Percentiles rank a stretch among this genome's conserved stretches.
phyloP scores from a whole-genome alignment of 495 filamentous ascomycete genomes.

The Penicillium psychrofluorescens region DNA sequence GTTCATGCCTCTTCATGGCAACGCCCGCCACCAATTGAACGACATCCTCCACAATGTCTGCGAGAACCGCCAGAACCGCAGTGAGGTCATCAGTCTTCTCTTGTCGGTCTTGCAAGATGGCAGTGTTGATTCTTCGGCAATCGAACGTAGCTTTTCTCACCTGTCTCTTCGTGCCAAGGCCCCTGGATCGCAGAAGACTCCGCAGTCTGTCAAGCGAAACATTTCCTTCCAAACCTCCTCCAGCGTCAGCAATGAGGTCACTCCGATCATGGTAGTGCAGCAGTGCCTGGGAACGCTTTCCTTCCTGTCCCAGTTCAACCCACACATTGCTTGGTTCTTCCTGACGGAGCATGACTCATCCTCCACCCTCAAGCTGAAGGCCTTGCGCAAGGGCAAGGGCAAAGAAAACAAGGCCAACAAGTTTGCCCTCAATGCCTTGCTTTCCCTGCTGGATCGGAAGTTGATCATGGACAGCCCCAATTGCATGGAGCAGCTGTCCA shows the following conservation, averaged over 20 bases:
- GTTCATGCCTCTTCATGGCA: constrained; percentile 89
- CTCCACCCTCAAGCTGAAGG: constrained; percentile 63
- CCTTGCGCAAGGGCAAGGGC: constrained; percentile 78
- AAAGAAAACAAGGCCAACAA: constrained; percentile 76
- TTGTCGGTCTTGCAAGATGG: constrained; percentile 96
- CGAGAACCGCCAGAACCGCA: constrained; percentile 87
- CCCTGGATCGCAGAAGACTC: constrained; percentile 66
- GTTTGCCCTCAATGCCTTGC: constrained; percentile 84
- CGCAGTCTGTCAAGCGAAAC: constrained; percentile 66
- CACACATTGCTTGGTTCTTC: constrained; percentile 85
- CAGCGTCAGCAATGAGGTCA: constrained; percentile 64
- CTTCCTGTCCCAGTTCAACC: constrained; percentile 73
- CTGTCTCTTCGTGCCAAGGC: constrained; percentile 87
- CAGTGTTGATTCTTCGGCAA: constrained; percentile 82
- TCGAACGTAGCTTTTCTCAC: constrained; percentile 91
- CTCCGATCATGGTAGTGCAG: constrained; percentile 89
- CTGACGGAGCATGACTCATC: constrained; percentile 85
- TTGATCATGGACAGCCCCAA: constrained; percentile 90
- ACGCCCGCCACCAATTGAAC: constrained; percentile 70
- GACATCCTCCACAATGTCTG: constrained; percentile 82
- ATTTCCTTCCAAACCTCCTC: constrained; percentile 48
- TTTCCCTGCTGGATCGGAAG: constrained; percentile 80
- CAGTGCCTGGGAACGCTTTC: constrained; percentile 82
- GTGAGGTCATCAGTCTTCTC: constrained; percentile 89
- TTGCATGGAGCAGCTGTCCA: constrained; percentile 90